A percentile compares a stretch with the other conserved stretches of the same genome.
Conservation (phyloP, 306 rosid genomes). For the Rosa lucieae region DNA sequence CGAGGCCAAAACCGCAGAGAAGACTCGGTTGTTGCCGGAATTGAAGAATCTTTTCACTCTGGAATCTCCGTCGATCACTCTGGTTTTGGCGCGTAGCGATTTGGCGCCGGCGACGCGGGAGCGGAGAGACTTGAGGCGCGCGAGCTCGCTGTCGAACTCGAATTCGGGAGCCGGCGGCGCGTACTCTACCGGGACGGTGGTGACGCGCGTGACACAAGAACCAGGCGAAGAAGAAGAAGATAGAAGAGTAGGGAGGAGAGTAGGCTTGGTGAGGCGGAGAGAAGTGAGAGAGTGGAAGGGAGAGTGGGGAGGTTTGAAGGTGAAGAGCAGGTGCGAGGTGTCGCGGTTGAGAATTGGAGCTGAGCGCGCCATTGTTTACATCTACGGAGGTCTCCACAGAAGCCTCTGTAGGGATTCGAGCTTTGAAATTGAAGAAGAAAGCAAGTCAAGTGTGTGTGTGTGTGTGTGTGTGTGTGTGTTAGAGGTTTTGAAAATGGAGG, state of each 20-base stretch:
- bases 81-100: slow-evolving; percentile 39
- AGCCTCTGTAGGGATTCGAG: neutral
- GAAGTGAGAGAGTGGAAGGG: slow-evolving; percentile 19
- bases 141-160: slow-evolving; percentile 55
- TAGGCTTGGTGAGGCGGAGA: slow-evolving; percentile 38
- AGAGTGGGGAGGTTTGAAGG: slow-evolving; percentile 34
- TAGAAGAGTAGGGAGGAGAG: slow-evolving; percentile 16
- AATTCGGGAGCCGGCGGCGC: slow-evolving; percentile 57
- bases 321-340: slow-evolving; percentile 38
- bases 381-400: neutral
- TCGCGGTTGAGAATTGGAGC: slow-evolving; percentile 47
- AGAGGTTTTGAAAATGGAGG: neutral
- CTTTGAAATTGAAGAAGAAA: neutral
- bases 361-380: slow-evolving; percentile 47
- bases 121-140: slow-evolving; percentile 57
- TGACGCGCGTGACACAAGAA: slow-evolving; percentile 46
- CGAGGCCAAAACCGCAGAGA: slow-evolving; percentile 38
- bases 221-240: slow-evolving; percentile 25
- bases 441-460: neutral
- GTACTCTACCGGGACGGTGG: slow-evolving; percentile 64
- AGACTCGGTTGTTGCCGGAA: slow-evolving; percentile 26
- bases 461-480: neutral
- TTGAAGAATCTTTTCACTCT: slow-evolving; percentile 65
- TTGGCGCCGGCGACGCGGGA: slow-evolving; percentile 40
- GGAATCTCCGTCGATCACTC: slow-evolving; percentile 54